phyloP scores from a whole-genome alignment of 371 early-diverging fungal species.

The Mortierella sp. region DNA sequence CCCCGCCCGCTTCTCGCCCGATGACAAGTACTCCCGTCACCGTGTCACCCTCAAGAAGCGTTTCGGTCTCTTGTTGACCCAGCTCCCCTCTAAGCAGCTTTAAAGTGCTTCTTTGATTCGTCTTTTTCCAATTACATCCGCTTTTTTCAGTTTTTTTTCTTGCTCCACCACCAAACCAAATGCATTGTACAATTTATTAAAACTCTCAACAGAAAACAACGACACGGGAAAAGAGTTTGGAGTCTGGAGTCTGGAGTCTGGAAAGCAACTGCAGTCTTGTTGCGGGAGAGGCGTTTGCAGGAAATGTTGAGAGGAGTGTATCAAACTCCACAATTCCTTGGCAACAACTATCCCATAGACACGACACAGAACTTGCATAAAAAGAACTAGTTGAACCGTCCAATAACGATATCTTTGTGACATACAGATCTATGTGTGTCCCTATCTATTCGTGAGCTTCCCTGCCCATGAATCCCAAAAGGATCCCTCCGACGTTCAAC shows the following conservation, averaged over 20 bases:
- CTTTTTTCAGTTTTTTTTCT: conserved; percentile 3
- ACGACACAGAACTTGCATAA: too few species aligned
- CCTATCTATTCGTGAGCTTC: not conserved
- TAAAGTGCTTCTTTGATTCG: conserved; percentile 14
- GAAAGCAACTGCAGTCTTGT: not conserved
- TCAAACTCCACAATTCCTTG: too few species aligned
- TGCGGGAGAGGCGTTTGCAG: not conserved
- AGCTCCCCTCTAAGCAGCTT: conserved; percentile 65
- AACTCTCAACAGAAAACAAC: not conserved
- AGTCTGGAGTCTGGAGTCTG: too few species aligned
- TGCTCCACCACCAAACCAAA: not conserved
- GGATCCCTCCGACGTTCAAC: conserved; percentile 68
- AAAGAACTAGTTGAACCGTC: too few species aligned
- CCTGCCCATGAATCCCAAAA: conserved; percentile 63
- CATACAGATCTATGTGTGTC: not conserved
- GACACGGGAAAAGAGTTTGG: not conserved
- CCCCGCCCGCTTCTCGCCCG: conserved; percentile 98
- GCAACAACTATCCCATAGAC: too few species aligned
- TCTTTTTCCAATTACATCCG: not conserved
- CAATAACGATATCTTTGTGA: not conserved
- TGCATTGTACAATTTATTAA: conserved; percentile 28
- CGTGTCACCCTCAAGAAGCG: conserved; percentile 98
- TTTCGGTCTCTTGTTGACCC: conserved; percentile 89
- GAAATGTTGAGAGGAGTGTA: too few species aligned
- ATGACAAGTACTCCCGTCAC: conserved; percentile 98